Base-by-base conservation (phyloP, 2,329 filamentous ascomycete genomes). In the Paraphaeosphaeria minitans region DNA sequence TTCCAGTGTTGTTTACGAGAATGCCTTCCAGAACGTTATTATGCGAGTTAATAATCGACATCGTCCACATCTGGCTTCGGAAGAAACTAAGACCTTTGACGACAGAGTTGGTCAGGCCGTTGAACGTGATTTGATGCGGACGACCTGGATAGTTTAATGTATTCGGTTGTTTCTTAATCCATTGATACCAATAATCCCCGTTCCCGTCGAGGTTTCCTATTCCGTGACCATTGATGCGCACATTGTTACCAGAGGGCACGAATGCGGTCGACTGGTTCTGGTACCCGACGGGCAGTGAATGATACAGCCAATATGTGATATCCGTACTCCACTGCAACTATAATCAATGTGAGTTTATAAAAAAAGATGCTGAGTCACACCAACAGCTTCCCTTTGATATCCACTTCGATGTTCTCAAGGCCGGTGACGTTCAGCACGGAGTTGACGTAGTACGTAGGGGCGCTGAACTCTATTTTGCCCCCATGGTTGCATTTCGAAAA, bases 31-130 rank as follows among this genome's bases (percentile, higher is more conserved):
- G 74, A 0, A 82, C 70, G 1, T 83, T 71, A 50, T 82, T 72
- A 7, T 79, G 60, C 3, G 81, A 82, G 66, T 82, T 73, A 10
- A 82, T 82, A 31, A 85, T 78, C 1, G 82, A 81, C 78, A 86
- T 82, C 0, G 82, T 72, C 81, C 85, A 87, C 85, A 87, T 87
- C 72, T 87, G 85, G 59, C 80, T 84, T 59, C 84, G 80, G 8
- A 87, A 72, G 61, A 85, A 86, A 2, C 76, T 76, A 16, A 87
- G 59, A 3, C 82, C 79, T 39, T 76, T 72, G 13, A 87, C 75
- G 3, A 81, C 67, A 0, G 81, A 81, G 65, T 86, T 81, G 5
- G 72, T 81, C 3, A 83, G 76, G 3, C 77, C 73, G 19, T 74
- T 80, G 65, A 87, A 79, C 19, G 82, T 85, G 62, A 87, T 80